A percentile compares a stretch with the other conserved stretches of the same genome.
phyloP scores from a whole-genome alignment of 2,329 filamentous ascomycete genomes.

The Teratosphaeria zuluensis region DNA sequence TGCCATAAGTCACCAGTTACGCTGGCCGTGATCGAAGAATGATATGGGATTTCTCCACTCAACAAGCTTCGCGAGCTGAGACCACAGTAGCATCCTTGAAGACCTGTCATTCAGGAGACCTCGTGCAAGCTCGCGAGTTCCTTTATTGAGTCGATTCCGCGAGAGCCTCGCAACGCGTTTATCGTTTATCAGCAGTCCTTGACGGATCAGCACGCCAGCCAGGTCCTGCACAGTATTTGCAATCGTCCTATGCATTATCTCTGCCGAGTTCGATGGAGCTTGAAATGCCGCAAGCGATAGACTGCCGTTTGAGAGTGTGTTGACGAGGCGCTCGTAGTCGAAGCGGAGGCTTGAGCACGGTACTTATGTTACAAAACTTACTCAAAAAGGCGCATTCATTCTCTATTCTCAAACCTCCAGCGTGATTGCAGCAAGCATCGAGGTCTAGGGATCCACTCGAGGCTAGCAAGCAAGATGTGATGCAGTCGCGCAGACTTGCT shows the following conservation, averaged over 20 bases:
- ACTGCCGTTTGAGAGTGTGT: no score
- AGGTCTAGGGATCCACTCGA: background rate
- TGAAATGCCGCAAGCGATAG: no score
- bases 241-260: background rate
- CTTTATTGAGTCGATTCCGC: background rate
- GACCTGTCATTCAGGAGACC: no score
- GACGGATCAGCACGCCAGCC: background rate
- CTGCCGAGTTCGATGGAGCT: background rate
- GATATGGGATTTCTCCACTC: no score
- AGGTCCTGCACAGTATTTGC: background rate
- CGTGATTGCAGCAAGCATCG: background rate
- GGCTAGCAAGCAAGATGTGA: no score
- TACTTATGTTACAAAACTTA: background rate
- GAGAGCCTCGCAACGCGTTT: background rate
- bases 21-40: no score
- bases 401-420: background rate
- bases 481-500: no score
- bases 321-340: no score
- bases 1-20: no score
- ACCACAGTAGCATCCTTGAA: no score
- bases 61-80: no score
- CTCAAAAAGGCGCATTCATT: background rate
- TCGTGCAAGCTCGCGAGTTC: background rate
- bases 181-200: background rate
- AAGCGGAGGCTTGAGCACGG: background rate